Evolutionary conservation across 495 filamentous ascomycete species (phyloP).

Genomic region (Halenospora varia): DNA sequence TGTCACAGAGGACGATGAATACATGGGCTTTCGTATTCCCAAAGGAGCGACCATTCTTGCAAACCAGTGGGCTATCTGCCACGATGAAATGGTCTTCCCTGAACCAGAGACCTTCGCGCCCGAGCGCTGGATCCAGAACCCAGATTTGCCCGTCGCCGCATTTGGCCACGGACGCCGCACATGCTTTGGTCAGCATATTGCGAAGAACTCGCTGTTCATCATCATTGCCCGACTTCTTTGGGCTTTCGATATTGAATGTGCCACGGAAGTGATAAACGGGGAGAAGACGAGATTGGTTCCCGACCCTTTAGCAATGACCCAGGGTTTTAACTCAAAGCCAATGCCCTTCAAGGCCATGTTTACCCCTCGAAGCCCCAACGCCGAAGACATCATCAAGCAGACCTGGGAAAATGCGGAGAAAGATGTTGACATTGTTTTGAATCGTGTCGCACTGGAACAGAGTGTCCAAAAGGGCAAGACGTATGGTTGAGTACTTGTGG

Average conservation of each 20-base stretch:
- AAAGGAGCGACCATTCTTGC: conserved; percentile 40
- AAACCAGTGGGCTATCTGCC: conserved; percentile 23
- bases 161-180: conserved; percentile 60
- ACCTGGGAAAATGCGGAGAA: background rate
- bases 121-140: background rate
- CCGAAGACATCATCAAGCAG: background rate
- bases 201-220: conserved; percentile 51
- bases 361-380: background rate
- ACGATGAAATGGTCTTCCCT: conserved; percentile 21
- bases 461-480: background rate
- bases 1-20: conserved; percentile 39
- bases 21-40: conserved; percentile 45
- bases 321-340: conserved; percentile 3
- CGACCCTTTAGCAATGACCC: background rate
- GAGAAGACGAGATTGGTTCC: background rate
- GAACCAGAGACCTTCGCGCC: conserved; percentile 10
- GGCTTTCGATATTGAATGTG: conserved; percentile 26
- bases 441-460: background rate
- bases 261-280: background rate
- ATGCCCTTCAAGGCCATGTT: background rate
- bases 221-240: conserved; percentile 56
- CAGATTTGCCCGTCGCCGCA: conserved; percentile 31
- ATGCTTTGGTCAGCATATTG: conserved; percentile 54
- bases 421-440: background rate
- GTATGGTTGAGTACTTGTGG: no score